Evolutionary conservation across 164 flowering plant species (phyloP), one percentile per base, ranked within the genome.

Genomic region (Malania oleifera): DNA sequence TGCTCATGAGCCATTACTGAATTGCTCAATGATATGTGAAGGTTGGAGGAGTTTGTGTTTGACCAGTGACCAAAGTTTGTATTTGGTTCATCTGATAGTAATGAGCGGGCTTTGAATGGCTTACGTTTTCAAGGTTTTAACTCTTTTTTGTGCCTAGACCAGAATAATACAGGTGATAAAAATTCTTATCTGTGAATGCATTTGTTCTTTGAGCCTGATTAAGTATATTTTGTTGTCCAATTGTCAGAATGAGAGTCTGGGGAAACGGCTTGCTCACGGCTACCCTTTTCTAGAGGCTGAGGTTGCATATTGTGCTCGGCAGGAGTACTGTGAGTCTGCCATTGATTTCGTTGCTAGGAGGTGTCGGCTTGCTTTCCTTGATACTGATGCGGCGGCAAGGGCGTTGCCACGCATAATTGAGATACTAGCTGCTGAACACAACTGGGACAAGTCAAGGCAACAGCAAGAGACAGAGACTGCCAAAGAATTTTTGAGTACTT

Each of bases 211-310:
- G n/a, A n/a, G n/a, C n/a, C n/a, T n/a, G n/a, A n/a, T n/a, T n/a
- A n/a, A n/a, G n/a, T 31, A 31, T 31, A 15, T 20, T 8, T 44
- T 2, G 38, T 29, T 56, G n/a, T 61, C 24, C 10, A 7, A 43
- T 26, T 57, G 59, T 20, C 64, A 93, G 99, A 79, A 91, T 72
- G 99, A 91, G 73, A 73, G 70, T 65, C 64, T 95, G 52, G 99
- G 99, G 29, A 95, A 95, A 73, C 72, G 97, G 40, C 88, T 95
- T 41, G 97, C 97, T 12, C 99, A 95, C 76, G 99, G 97, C 34
- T 84, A 95, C 73, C 99, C 97, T 46, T 82, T 65, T 56, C 70
- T 95, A 14, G 99, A 95, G 72, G 99, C 99, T 10, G 99, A 95
- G 73, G 99, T 89, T 56, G 97, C 97, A 38, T 91, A 88, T 66